These are phyloP conservation scores for Monoraphidium neglectum DNA, from an alignment of 139 green algal species.

Conservation along the genomic window DNA sequence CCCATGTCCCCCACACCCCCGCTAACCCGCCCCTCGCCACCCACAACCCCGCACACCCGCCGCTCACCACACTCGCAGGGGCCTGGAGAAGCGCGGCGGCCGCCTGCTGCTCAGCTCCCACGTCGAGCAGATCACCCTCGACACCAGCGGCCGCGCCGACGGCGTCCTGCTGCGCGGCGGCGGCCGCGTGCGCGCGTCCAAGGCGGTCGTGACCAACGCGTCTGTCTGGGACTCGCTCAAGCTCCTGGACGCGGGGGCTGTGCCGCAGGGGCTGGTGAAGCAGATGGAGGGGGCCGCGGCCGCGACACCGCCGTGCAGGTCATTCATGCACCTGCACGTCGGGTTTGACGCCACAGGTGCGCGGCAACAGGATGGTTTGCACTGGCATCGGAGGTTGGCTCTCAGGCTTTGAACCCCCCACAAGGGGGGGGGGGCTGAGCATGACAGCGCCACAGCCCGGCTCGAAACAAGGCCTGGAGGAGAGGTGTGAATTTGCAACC, in stretches of 20 bases:
- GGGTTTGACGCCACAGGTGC: constrained; percentile 82
- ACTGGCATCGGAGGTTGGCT: no score
- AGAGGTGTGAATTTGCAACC: no score
- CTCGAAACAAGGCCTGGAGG: no score
- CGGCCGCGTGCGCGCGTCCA: constrained; percentile 44
- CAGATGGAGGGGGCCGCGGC: constrained; percentile 37
- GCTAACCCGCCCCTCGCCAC: no score
- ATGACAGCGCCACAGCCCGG: no score
- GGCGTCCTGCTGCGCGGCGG: constrained; percentile 62
- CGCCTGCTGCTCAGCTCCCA: constrained; percentile 73
- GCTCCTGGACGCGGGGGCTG: constrained; percentile 67
- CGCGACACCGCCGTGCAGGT: constrained; percentile 69
- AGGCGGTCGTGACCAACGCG: constrained; percentile 76
- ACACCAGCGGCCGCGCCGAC: constrained; percentile 45
- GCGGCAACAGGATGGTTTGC: neutral
- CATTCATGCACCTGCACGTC: constrained; percentile 98
- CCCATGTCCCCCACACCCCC: no score
- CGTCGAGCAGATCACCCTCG: constrained; percentile 83
- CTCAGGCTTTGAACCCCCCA: no score
- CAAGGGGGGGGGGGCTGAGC: no score
- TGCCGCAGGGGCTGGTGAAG: constrained; percentile 38
- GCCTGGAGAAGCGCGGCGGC: constrained; percentile 89
- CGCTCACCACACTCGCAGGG: constrained; percentile 33
- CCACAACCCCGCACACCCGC: neutral
- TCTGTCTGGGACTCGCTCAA: constrained; percentile 87